Evolutionary conservation across 768 basidiomycete genomes (phyloP).

Genomic region (Suillus decipiens): DNA sequence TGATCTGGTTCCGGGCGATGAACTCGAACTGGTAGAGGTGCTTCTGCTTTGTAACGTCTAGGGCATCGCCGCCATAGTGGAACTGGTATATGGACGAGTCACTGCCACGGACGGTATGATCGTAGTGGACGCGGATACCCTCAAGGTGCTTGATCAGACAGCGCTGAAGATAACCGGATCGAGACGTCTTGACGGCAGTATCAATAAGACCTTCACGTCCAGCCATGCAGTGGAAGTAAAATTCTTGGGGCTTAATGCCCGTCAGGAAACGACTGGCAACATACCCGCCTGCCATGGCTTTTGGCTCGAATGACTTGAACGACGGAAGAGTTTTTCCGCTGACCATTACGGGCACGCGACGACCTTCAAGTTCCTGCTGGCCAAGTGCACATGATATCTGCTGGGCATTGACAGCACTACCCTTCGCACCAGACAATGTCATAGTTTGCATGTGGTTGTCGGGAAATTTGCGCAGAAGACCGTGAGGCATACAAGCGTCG

Average conservation of each 20-base stretch:
- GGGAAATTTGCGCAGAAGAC: slow-evolving; percentile 91
- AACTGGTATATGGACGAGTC: slow-evolving; percentile 95
- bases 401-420: slow-evolving; percentile 94
- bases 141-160: slow-evolving; percentile 99
- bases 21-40: slow-evolving; percentile 94
- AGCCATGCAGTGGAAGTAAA: slow-evolving; percentile 99
- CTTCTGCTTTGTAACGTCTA: slow-evolving; percentile 97
- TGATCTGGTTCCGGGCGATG: slow-evolving; percentile 80
- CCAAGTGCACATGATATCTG: slow-evolving; percentile 98
- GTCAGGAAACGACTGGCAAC: slow-evolving; percentile 98
- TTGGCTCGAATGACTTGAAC: slow-evolving; percentile 97
- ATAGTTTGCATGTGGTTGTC: slow-evolving; percentile 99
- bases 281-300: slow-evolving; percentile 96
- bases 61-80: slow-evolving; percentile 92
- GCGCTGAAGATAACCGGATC: slow-evolving; percentile 96
- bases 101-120: slow-evolving; percentile 95
- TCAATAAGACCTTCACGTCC: slow-evolving; percentile 98
- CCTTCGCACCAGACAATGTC: slow-evolving; percentile 98
- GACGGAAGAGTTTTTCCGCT: slow-evolving; percentile 98
- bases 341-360: slow-evolving; percentile 98
- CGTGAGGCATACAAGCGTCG: slow-evolving; percentile 82
- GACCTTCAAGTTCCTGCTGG: slow-evolving; percentile 97
- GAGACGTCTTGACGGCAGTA: slow-evolving; percentile 98
- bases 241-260: slow-evolving; percentile 96
- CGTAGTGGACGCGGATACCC: slow-evolving; percentile 95